Evolutionary conservation across 2,329 filamentous ascomycete genomes (phyloP), one percentile per base, ranked within the genome.

Genomic region (Paraconiothyrium brasiliense): DNA sequence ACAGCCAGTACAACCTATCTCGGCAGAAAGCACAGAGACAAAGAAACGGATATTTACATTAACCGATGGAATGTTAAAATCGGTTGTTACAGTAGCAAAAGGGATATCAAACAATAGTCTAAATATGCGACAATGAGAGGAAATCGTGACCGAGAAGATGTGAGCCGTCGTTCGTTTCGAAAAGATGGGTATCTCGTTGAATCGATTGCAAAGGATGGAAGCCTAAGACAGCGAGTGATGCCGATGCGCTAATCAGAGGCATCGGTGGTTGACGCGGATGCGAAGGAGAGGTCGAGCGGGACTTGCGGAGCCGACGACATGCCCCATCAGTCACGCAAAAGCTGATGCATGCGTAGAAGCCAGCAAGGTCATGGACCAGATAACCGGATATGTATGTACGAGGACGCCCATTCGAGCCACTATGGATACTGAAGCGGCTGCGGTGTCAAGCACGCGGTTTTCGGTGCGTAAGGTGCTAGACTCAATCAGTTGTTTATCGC

Each of bases 121-220:
- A 56, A 35, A 48, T 39, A 43, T 39, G 43, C 54, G 20, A n/a
- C 20, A 47, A 47, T 20, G 27, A 24, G 10, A 39, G 54, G 20
- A 44, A 46, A 55, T 54, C 51, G 51, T 44, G 24, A 34, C 24
- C 37, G 51, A 54, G 51, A 52, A 41, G 34, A n/a, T 54, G 20
- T 46, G 43, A 10, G 43, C 24, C n/a, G 43, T 32, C 43, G 54
- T 47, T 30, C n/a, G 30, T 20, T 46, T 46, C 35, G 20, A 35
- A 48, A 48, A 39, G 41, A 56, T 56, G 54, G 54, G 54, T 56
- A 56, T 56, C 54, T 55, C 35, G 35, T 34, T 55, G 52, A 55
- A 46, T 44, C 52, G 52, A 52, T 37, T 39, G 48, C 50, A 58
- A 57, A 41, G 27, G 54, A 56, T 56, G 54, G n/a, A 47, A 34